Evolutionary conservation across 2,329 filamentous ascomycete genomes (phyloP), one percentile per base, ranked within the genome.

Genomic region (Fusarium pseudonygamai): DNA sequence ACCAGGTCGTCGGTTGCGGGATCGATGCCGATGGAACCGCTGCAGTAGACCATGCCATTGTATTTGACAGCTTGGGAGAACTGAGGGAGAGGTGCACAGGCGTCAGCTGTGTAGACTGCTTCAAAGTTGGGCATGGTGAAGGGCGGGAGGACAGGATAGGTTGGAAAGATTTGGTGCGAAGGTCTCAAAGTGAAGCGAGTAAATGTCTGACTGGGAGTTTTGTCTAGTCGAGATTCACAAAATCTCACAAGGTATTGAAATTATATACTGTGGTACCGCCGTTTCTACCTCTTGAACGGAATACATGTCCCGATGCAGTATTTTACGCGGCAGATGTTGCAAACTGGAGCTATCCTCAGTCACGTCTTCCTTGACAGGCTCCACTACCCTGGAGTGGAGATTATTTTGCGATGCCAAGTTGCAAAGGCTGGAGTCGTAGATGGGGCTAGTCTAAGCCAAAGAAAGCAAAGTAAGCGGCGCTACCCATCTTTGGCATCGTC

Each of bases 41-140:
- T 64, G n/a, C 61, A 64, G 4, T 52, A 64, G 5, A 64, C 57
- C 7, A 62, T 46, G 11, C 61, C 61, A n/a, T 45, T 64, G 9
- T 45, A 28, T 7, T 45, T 64, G 15, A 52, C 56, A 3, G 61
- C 61, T 52, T 64, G 56, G 1, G 61, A 64, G 13, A 62, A 64
- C 6, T 62, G 46, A 8, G 57, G 39, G 1, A 62, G 46, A 16
- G 62, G 39, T 0, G 30, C 57, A 14, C 36, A 47, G 1, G 57
- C 62, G 10, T 18, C n/a, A 3, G 26, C 12, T 0, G 57, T 52
- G 2, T 26, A 20, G 18, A 64, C 57, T 7, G 39, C 14, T 12
- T 52, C 22, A 7, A 39, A 28, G 1, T 34, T 28, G 1, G 57
- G 12, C 62, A 64, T 64, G 8, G 6, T 36, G n/a, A 15, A 34